A percentile compares a stretch with the other conserved stretches of the same genome.
Conservation (phyloP, 2,329 filamentous ascomycete genomes). For the Aspergillus terreus region DNA sequence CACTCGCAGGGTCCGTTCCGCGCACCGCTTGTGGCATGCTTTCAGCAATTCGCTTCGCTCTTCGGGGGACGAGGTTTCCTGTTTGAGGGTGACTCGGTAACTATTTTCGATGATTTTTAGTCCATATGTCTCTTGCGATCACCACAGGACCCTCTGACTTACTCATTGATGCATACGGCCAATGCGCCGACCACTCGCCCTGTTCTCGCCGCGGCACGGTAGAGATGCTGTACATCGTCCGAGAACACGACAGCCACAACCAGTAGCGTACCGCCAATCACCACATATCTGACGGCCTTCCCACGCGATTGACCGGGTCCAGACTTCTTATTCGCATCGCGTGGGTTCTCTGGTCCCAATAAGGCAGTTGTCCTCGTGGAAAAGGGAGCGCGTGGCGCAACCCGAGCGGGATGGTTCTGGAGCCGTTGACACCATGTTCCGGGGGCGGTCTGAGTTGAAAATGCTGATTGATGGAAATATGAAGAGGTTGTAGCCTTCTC, state of each 20-base stretch:
- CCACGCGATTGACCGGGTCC: conserved; percentile 15
- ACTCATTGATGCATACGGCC: conserved; percentile 86
- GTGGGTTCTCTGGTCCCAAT: conserved; percentile 8
- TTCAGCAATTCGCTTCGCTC: conserved; percentile 67
- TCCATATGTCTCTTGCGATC: not conserved
- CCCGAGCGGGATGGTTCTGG: not conserved
- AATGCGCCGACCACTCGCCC: conserved; percentile 73
- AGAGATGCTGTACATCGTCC: conserved; percentile 71
- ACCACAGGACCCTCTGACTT: conserved; percentile 25
- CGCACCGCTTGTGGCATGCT: conserved; percentile 88
- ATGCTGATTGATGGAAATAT: not conserved
- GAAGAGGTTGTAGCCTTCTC: not conserved
- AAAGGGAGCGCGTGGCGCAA: conserved; percentile 10
- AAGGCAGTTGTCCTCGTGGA: conserved; percentile 17
- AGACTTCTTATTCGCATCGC: conserved; percentile 9
- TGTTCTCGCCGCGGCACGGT: conserved; percentile 70
- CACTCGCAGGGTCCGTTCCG: conserved; percentile 77
- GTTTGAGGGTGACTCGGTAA: conserved; percentile 81
- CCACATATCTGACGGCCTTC: conserved; percentile 29
- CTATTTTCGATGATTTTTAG: conserved; percentile 43
- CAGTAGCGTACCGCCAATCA: conserved; percentile 35
- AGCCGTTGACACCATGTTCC: conserved; percentile 1
- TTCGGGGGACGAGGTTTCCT: conserved; percentile 58
- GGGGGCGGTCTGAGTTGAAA: not conserved
- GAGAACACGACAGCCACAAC: conserved; percentile 49